Evolutionary conservation across 192 early-diverging fungal species (phyloP).

Genomic region (Gryganskiella cystojenkinii): DNA sequence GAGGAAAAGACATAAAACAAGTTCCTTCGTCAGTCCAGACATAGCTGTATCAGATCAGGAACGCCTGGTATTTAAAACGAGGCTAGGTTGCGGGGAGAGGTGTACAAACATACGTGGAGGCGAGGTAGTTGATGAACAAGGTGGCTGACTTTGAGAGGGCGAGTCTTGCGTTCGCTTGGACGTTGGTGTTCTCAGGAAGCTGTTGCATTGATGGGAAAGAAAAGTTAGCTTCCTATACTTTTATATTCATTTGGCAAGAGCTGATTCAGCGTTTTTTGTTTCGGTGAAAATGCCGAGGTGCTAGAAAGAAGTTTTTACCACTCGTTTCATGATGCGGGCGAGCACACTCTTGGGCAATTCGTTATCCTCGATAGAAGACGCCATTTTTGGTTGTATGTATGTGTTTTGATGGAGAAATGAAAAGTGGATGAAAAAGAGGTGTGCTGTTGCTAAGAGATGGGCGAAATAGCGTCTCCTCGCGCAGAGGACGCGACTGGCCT

Average conservation of each 20-base stretch:
- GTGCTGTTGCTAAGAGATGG: background rate
- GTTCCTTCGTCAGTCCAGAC: too few species aligned
- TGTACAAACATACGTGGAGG: constrained; percentile 53
- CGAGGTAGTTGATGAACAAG: constrained; percentile 63
- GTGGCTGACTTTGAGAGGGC: constrained; percentile 63
- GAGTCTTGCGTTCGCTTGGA: constrained; percentile 62
- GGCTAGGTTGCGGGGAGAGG: too few species aligned
- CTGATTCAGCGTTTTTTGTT: background rate
- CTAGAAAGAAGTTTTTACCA: constrained; percentile 31
- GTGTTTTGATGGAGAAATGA: background rate
- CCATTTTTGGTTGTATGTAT: constrained; percentile 8
- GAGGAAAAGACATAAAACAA: background rate
- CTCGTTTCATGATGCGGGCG: constrained; percentile 57
- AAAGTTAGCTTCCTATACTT: background rate
- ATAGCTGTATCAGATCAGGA: too few species aligned
- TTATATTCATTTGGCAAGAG: background rate
- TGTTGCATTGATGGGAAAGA: constrained; percentile 7
- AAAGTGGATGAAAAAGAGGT: too few species aligned
- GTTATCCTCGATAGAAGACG: constrained; percentile 59
- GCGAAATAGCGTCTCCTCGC: background rate
- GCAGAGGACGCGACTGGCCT: too few species aligned
- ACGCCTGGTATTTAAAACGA: background rate
- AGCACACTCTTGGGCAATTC: constrained; percentile 61
- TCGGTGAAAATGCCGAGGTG: background rate
- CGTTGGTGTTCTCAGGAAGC: constrained; percentile 60